These are phyloP conservation scores for Dioscorea cayenensis DNA, from an alignment of 116 monocot species.

Conservation along the genomic window DNA sequence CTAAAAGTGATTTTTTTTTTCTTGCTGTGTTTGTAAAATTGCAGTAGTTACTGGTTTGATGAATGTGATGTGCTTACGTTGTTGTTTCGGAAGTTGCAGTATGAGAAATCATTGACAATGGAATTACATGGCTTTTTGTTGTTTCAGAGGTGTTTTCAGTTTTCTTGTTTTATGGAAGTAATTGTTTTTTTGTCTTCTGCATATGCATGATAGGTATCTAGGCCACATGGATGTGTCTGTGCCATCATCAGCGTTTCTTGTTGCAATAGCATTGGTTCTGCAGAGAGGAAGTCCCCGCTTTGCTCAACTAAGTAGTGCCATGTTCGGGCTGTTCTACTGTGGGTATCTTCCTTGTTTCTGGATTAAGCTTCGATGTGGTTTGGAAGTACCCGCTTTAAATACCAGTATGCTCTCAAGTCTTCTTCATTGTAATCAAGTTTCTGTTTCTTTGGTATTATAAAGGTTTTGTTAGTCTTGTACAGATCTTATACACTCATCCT, in stretches of 20 bases:
- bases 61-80: no score
- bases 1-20: no score
- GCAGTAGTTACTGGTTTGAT: no score
- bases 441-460: not conserved
- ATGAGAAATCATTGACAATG: not conserved
- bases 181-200: conserved; percentile 8
- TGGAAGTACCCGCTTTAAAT: conserved; percentile 76
- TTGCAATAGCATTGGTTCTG: conserved; percentile 75
- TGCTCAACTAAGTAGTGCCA: conserved; percentile 88
- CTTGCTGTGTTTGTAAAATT: no score
- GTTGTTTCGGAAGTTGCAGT: no score
- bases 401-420: conserved; percentile 49
- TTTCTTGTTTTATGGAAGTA: not conserved
- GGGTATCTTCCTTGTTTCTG: conserved; percentile 97
- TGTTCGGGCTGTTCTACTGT: conserved; percentile 97
- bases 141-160: not conserved
- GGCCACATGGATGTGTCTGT: conserved; percentile 87
- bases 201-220: conserved; percentile 57
- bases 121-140: not conserved
- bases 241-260: conserved; percentile 71
- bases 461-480: not conserved
- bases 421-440: not conserved
- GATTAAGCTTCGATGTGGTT: conserved; percentile 88
- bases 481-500: not conserved
- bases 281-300: conserved; percentile 95